A percentile compares a stretch with the other conserved stretches of the same genome.
Conservation (phyloP, 768 basidiomycete genomes). For the Mycena belliarum region DNA sequence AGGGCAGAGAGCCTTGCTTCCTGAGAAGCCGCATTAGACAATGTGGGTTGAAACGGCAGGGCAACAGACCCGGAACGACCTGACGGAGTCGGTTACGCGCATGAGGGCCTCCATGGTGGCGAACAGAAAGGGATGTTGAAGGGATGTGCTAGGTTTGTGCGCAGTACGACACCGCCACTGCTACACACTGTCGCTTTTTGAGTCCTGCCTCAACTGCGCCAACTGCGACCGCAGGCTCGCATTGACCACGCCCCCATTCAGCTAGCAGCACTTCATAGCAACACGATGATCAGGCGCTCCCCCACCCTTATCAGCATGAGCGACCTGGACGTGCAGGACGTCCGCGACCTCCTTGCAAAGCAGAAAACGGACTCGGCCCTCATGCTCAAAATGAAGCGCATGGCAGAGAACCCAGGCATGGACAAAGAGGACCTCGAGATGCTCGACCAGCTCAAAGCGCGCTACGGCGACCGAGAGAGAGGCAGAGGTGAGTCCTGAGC, state of each 20-base stretch:
- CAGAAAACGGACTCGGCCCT: constrained; percentile 45
- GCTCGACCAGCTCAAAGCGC: constrained; percentile 32
- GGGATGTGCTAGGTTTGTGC: background rate
- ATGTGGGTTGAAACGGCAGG: background rate
- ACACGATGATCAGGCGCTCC: constrained; percentile 68
- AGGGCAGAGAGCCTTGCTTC: constrained; percentile 79
- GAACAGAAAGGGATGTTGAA: background rate
- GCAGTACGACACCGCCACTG: too few relatives aligned
- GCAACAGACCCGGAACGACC: constrained; percentile 63
- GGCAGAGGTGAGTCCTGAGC: constrained; percentile 20
- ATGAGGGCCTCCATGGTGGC: constrained; percentile 63
- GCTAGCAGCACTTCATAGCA: constrained; percentile 1
- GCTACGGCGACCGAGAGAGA: constrained; percentile 29
- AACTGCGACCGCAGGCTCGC: constrained; percentile 15
- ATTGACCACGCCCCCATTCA: background rate
- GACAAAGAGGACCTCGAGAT: constrained; percentile 33
- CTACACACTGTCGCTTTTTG: too few relatives aligned
- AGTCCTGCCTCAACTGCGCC: constrained; percentile 10
- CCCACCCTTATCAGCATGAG: constrained; percentile 78
- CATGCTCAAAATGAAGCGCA: constrained; percentile 45
- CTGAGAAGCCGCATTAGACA: constrained; percentile 34
- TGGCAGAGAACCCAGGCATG: constrained; percentile 42
- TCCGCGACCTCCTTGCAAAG: constrained; percentile 59
- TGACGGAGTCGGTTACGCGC: constrained; percentile 68
- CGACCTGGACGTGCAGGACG: constrained; percentile 77